Conservation (phyloP, 2,329 filamentous ascomycete genomes). For the Aureobasidium sp. region DNA sequence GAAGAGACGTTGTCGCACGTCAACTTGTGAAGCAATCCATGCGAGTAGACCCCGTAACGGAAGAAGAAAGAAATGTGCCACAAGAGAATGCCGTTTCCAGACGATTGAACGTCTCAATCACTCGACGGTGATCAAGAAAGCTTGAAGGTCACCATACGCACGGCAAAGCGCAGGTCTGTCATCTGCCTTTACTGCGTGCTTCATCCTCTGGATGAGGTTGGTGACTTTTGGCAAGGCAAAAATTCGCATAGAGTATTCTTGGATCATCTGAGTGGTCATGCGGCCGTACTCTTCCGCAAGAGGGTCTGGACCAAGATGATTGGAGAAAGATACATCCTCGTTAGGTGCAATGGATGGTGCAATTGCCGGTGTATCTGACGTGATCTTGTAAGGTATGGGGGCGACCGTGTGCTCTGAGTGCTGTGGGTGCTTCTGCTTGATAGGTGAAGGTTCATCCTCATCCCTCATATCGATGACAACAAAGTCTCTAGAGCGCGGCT, state of each 20-base stretch:
- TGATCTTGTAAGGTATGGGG: neutral
- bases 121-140: neutral
- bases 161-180: neutral
- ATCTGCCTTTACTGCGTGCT: neutral
- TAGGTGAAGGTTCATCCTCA: neutral
- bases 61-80: neutral
- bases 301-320: neutral
- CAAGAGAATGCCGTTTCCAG: neutral
- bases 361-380: neutral
- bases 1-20: neutral
- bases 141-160: neutral
- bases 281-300: slow-evolving; percentile 1
- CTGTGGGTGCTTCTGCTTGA: neutral
- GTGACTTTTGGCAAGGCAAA: neutral
- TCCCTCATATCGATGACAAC: neutral
- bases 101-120: neutral
- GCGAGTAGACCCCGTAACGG: neutral
- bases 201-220: neutral
- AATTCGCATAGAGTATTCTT: neutral
- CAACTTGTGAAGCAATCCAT: neutral
- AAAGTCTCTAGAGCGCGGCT: neutral
- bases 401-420: neutral
- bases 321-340: neutral
- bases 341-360: neutral
- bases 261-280: neutral